These are phyloP conservation scores for Rhodotorula kratochvilovae DNA, from an alignment of 768 basidiomycete genomes.

Conservation along the genomic window DNA sequence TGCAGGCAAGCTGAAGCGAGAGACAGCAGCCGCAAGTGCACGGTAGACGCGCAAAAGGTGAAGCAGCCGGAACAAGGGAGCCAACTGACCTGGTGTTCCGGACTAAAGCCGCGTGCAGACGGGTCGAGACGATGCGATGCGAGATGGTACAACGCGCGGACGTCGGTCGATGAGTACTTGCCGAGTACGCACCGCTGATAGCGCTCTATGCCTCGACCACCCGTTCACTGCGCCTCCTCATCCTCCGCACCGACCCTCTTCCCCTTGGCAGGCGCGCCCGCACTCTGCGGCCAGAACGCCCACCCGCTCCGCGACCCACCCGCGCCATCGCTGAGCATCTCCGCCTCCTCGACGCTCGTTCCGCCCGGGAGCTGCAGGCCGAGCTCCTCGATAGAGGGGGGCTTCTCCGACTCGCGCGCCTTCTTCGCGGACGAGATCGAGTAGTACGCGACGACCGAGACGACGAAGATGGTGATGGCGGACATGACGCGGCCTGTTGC, in stretches of 20 bases:
- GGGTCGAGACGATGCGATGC: too few species aligned
- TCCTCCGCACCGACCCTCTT: background rate
- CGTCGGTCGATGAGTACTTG: too few species aligned
- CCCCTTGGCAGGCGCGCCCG: background rate
- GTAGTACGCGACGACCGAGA: slow-evolving; percentile 26
- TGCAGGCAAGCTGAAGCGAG: too few species aligned
- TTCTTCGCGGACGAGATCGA: slow-evolving; percentile 1
- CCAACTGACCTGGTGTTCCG: too few species aligned
- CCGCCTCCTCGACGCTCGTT: slow-evolving; percentile 2
- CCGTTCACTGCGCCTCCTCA: background rate
- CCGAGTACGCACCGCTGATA: background rate
- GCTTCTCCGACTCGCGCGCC: background rate
- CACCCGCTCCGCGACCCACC: background rate
- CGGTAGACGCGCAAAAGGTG: too few species aligned
- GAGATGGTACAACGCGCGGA: too few species aligned
- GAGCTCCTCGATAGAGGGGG: slow-evolving; percentile 30
- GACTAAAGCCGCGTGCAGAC: too few species aligned
- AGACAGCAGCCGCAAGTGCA: too few species aligned
- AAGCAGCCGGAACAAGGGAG: too few species aligned
- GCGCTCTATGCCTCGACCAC: too few species aligned
- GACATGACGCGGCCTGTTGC: slow-evolving; percentile 34
- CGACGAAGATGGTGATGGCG: slow-evolving; percentile 31
- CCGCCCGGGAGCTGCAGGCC: slow-evolving; percentile 18
- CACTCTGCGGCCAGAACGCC: background rate
- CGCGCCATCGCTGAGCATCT: background rate